A percentile compares a stretch with the other conserved stretches of the same genome.
Conservation (phyloP, 2,329 filamentous ascomycete species). For the Cladosporium colombiae region DNA sequence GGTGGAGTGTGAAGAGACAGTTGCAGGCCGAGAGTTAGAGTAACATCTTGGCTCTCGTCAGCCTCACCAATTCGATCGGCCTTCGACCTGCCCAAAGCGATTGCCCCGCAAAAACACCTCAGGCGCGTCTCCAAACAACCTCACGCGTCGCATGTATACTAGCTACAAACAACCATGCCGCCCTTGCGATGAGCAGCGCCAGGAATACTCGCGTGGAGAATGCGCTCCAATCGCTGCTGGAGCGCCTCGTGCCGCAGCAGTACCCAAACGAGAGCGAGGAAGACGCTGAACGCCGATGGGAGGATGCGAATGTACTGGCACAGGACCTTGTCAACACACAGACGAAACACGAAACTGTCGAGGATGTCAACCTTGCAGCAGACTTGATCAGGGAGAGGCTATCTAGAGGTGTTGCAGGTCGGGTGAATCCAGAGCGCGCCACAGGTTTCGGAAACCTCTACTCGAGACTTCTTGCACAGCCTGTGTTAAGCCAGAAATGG, state of each 20-base stretch:
- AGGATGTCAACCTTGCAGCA: constrained; percentile 86
- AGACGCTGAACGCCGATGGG: constrained; percentile 67
- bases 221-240: constrained; percentile 76
- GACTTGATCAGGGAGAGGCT: constrained; percentile 90
- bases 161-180: constrained; percentile 13
- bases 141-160: constrained; percentile 13
- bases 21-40: background rate
- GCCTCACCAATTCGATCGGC: background rate
- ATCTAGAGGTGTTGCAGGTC: constrained; percentile 43
- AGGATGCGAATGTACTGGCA: constrained; percentile 58
- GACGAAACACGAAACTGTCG: constrained; percentile 51
- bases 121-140: constrained; percentile 14
- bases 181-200: constrained; percentile 19
- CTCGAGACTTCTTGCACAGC: constrained; percentile 82
- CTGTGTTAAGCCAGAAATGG: constrained; percentile 94
- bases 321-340: constrained; percentile 47
- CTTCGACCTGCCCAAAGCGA: background rate
- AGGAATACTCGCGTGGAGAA: constrained; percentile 66
- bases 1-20: background rate
- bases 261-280: constrained; percentile 67
- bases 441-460: constrained; percentile 88
- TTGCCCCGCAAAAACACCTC: constrained; percentile 13
- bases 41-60: background rate
- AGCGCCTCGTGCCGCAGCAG: constrained; percentile 66
- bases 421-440: constrained; percentile 62